These are phyloP conservation scores for Haplographium delicatum DNA, from an alignment of 495 filamentous ascomycete genomes.

Conservation along the genomic window DNA sequence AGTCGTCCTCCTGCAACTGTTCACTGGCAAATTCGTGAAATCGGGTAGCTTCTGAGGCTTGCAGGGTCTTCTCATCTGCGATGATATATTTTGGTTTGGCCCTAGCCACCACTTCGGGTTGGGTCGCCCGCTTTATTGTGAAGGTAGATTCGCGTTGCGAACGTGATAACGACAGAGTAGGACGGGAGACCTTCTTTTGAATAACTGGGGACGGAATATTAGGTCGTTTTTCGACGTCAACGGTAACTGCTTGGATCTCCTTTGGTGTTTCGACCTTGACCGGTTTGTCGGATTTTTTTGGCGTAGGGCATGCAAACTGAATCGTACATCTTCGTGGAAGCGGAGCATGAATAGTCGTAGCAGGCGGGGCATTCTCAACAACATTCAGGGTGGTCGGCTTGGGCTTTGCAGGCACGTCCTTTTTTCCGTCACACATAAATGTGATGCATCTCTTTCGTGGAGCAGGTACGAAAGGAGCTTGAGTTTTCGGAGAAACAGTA, in stretches of 20 bases:
- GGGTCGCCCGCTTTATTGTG: conserved; percentile 26
- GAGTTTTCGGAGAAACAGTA: conserved; percentile 14
- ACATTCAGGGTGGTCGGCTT: conserved; percentile 11
- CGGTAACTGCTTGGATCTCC: conserved; percentile 4
- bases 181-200: conserved; percentile 32
- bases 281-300: conserved; percentile 16
- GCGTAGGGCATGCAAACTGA: conserved; percentile 43
- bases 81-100: conserved; percentile 38
- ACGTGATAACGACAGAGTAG: conserved; percentile 39
- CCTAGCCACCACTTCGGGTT: conserved; percentile 31
- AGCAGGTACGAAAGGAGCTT: conserved; percentile 30
- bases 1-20: conserved; percentile 75
- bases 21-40: conserved; percentile 94
- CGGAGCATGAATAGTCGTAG: conserved; percentile 4
- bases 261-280: conserved; percentile 1
- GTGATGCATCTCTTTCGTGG: conserved; percentile 78
- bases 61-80: conserved; percentile 49
- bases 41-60: conserved; percentile 61
- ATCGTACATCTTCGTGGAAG: conserved; percentile 30
- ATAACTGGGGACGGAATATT: conserved; percentile 32
- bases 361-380: not conserved
- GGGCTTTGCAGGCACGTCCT: conserved; percentile 10
- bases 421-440: conserved; percentile 67
- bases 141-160: conserved; percentile 43
- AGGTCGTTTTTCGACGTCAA: no score